Percentiles rank a stretch among this genome's conserved stretches.
Evolutionary conservation across 1,284 basidiomycete genomes (phyloP).

Genomic region (Meira miltonrushii): DNA sequence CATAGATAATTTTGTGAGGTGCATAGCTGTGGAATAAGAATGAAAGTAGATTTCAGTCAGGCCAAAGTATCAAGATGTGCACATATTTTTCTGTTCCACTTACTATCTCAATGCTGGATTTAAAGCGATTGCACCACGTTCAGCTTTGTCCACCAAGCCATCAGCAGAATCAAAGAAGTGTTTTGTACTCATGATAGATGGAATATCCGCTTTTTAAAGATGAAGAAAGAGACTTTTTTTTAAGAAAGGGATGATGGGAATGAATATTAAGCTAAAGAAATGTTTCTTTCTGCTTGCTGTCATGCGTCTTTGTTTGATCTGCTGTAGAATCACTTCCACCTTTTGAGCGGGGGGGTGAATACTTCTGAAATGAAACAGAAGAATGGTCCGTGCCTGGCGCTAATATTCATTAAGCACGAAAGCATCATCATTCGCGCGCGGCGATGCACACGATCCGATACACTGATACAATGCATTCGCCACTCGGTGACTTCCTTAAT

Average conservation of each 20-base stretch:
- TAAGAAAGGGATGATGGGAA: neutral
- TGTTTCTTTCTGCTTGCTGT: too few species aligned
- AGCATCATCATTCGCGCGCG: too few species aligned
- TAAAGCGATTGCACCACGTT: slow-evolving; percentile 42
- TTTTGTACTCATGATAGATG: slow-evolving; percentile 43
- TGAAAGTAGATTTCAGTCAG: neutral
- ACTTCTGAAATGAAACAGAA: too few species aligned
- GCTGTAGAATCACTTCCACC: too few species aligned
- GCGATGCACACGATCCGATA: too few species aligned
- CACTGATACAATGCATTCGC: too few species aligned
- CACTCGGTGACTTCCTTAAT: too few species aligned
- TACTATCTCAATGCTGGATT: slow-evolving; percentile 47
- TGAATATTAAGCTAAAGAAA: too few species aligned
- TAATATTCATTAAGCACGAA: too few species aligned
- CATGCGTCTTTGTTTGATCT: too few species aligned
- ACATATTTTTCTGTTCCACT: slow-evolving; percentile 15
- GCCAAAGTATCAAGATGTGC: neutral
- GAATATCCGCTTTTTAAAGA: neutral
- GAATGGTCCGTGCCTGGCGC: too few species aligned
- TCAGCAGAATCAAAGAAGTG: slow-evolving; percentile 47
- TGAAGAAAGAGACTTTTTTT: neutral
- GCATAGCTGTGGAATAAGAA: slow-evolving; percentile 27
- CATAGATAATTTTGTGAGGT: slow-evolving; percentile 50
- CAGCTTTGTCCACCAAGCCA: slow-evolving; percentile 48
- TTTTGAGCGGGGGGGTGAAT: too few species aligned